A percentile compares a stretch with the other conserved stretches of the same genome.
Conservation (phyloP, 1,139 yeast genomes). For the Geotrichum restrictum region DNA sequence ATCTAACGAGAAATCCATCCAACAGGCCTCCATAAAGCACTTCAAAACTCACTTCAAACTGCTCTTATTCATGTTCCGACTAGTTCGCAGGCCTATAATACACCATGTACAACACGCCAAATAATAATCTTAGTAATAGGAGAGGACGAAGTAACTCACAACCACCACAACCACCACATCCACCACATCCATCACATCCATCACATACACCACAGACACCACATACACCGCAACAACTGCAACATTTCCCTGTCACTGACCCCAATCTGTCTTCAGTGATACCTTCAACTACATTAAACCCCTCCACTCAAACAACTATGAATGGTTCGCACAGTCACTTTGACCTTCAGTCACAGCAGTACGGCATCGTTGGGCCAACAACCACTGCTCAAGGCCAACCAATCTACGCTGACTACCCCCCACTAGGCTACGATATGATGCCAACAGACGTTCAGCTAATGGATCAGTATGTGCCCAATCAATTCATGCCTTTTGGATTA, state of each 20-base stretch:
- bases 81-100: not conserved
- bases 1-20: no score
- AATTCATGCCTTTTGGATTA: not conserved
- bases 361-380: not conserved
- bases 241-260: not conserved
- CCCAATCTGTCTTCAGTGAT: not conserved
- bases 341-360: not conserved
- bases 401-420: not conserved
- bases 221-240: no score
- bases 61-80: no score
- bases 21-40: no score
- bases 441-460: conserved; percentile 2
- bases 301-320: conserved; percentile 1
- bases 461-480: not conserved
- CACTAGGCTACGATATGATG: not conserved
- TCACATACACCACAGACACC: not conserved
- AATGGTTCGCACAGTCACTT: conserved; percentile 11
- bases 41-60: no score
- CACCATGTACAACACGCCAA: conserved; percentile 10
- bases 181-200: conserved; percentile 4
- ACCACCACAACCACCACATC: conserved; percentile 2
- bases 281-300: not conserved
- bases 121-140: conserved; percentile 11
- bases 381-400: not conserved
- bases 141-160: conserved; percentile 8